A percentile compares a stretch with the other conserved stretches of the same genome.
phyloP scores from a whole-genome alignment of 495 filamentous ascomycete genomes.

The Sordaria brevicollis region DNA sequence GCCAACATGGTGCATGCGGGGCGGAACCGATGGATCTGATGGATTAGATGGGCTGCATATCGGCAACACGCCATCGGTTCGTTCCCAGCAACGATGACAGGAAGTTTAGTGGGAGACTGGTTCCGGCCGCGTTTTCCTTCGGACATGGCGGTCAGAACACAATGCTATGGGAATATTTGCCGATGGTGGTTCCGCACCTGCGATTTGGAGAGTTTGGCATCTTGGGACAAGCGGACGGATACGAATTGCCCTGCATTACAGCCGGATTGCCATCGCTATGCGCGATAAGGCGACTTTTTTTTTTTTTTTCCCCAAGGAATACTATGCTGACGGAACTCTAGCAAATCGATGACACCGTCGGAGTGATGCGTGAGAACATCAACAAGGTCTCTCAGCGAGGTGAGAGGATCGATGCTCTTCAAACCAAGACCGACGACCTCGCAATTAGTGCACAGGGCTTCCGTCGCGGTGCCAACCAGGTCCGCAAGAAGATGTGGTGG shows the following conservation, averaged over 20 bases:
- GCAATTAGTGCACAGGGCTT: conserved; percentile 85
- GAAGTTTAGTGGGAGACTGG: neutral
- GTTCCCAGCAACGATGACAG: neutral
- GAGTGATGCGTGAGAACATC: conserved; percentile 90
- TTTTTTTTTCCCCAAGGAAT: neutral
- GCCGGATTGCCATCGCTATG: neutral
- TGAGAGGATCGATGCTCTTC: conserved; percentile 76
- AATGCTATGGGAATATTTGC: neutral
- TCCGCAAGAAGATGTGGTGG: conserved; percentile 82
- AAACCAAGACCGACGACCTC: conserved; percentile 94
- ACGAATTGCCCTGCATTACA: neutral
- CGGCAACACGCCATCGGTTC: neutral
- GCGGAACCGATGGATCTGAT: neutral
- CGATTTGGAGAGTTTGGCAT: neutral
- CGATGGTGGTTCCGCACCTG: neutral
- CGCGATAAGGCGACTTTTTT: neutral
- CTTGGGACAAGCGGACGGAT: neutral
- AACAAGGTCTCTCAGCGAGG: conserved; percentile 88
- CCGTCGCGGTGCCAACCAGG: conserved; percentile 87
- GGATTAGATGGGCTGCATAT: neutral
- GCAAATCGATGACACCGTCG: conserved; percentile 95
- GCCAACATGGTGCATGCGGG: neutral
- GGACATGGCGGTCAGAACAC: neutral
- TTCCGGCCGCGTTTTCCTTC: neutral
- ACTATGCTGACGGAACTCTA: conserved; percentile 27